Base-by-base conservation (phyloP, 2,329 filamentous ascomycete species). In the Macroventuria anomochaeta region DNA sequence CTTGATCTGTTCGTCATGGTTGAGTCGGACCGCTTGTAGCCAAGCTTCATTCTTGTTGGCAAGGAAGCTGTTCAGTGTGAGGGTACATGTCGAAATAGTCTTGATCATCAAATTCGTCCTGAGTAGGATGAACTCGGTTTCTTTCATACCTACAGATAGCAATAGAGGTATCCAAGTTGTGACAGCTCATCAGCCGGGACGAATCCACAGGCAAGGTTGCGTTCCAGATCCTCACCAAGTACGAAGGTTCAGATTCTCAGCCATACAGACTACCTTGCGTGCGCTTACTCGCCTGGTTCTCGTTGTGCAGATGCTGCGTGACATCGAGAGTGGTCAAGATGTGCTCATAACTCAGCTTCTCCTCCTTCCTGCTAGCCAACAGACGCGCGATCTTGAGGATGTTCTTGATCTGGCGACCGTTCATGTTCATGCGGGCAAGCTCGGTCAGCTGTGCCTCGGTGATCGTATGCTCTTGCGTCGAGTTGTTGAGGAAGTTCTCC, bases 341-440 rank as follows among this genome's bases (percentile, higher is more conserved):
- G 48, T 73, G 69, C 11, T 62, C 46, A 40, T 62, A 15, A 8
- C 38, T 41, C 37, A 72, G 51, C 48, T 56, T 59, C 53, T 69
- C 66, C 39, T 65, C 60, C 59, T 67, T 71, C 29, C 65, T 57
- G 40, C 59, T 58, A 7, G 62, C 64, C 48, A 72, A 41, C 49
- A 72, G 36, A 23, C 58, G 54, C 32, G 70, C 70, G 25, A 64
- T 69, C 53, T 71, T 73, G 12, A 72, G 56, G 23, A 71, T 67
- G 41, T 81, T 82, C 70, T 82, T 81, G 53, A 83, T 83, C 72
- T 83, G 78, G 18, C 80, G 69, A 3, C 81, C 80, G 41, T 83
- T 82, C 36, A 82, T 69, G 4, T 76, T 67, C 43, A 80, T 66
- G 18, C 62, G 53, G 0, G 77, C 69, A 29, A 83, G 67, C 43